These are phyloP conservation scores for Protomyces macrosporus DNA, from an alignment of 1,139 yeast genomes.

Conservation along the genomic window DNA sequence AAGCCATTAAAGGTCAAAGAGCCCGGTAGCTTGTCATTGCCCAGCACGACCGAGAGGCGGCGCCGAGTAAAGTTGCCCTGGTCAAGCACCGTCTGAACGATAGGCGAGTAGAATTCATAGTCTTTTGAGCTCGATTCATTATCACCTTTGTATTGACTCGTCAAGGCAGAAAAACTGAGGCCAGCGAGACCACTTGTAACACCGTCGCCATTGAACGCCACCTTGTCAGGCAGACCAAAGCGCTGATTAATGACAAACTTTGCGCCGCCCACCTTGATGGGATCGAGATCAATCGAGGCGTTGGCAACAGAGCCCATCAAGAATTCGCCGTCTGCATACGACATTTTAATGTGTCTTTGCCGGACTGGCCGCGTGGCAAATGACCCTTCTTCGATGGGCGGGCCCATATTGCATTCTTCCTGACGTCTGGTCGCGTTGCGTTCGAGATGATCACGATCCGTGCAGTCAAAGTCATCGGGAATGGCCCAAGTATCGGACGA, in stretches of 20 bases:
- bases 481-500: conserved; percentile 17
- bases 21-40: background rate
- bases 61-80: background rate
- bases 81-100: background rate
- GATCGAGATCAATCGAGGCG: background rate
- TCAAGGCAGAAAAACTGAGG: background rate
- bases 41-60: background rate
- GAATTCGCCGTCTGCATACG: conserved; percentile 17
- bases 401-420: conserved; percentile 4
- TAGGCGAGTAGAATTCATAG: background rate
- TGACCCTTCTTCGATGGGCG: background rate
- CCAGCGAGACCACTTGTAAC: conserved; percentile 16
- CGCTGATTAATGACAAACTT: background rate
- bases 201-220: conserved; percentile 8
- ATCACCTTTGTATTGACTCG: background rate
- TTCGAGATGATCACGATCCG: background rate
- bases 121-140: background rate
- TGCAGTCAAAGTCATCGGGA: conserved; percentile 2
- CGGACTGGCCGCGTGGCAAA: conserved; percentile 5
- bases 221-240: background rate
- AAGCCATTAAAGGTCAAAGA: background rate
- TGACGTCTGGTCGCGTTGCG: background rate
- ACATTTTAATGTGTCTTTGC: background rate
- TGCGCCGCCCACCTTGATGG: background rate
- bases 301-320: background rate